A percentile compares a stretch with the other conserved stretches of the same genome.
Conservation (phyloP, 148 eudicot species). For the Camellia sinensis region DNA sequence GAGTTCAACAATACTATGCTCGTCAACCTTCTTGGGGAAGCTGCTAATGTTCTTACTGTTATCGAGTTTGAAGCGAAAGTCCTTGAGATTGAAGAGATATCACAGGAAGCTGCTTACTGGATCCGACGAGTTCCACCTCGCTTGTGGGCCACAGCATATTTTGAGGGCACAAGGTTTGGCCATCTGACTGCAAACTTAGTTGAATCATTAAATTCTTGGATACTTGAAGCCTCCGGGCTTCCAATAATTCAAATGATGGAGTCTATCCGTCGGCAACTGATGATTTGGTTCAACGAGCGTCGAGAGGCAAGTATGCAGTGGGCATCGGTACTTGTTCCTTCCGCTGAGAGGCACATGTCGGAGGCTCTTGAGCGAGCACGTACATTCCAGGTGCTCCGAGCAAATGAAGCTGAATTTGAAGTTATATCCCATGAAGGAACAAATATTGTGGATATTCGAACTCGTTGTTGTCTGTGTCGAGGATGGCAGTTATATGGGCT, state of each 20-base stretch:
- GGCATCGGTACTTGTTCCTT: conserved; percentile 57
- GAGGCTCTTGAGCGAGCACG: conserved; percentile 63
- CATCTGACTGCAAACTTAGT: conserved; percentile 51
- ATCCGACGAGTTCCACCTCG: conserved; percentile 50
- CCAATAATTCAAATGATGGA: conserved; percentile 83
- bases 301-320: conserved; percentile 63
- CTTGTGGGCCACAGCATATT: conserved; percentile 66
- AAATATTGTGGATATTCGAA: conserved; percentile 59
- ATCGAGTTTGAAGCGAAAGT: conserved; percentile 51
- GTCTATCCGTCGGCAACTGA: conserved; percentile 56
- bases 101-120: conserved; percentile 68
- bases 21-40: conserved; percentile 63
- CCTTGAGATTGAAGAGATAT: conserved; percentile 56
- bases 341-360: conserved; percentile 55
- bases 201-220: conserved; percentile 55
- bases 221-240: conserved; percentile 49
- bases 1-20: conserved; percentile 58
- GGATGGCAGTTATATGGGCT: conserved; percentile 71
- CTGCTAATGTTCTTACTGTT: conserved; percentile 53
- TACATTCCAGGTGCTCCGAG: conserved; percentile 53
- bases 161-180: conserved; percentile 57
- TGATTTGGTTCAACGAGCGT: conserved; percentile 75
- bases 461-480: conserved; percentile 55
- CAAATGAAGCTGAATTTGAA: conserved; percentile 68
- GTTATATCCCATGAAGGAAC: conserved; percentile 62